A percentile compares a stretch with the other conserved stretches of the same genome.
phyloP scores from a whole-genome alignment of 305 asterid species.

The Rubia occidens region DNA sequence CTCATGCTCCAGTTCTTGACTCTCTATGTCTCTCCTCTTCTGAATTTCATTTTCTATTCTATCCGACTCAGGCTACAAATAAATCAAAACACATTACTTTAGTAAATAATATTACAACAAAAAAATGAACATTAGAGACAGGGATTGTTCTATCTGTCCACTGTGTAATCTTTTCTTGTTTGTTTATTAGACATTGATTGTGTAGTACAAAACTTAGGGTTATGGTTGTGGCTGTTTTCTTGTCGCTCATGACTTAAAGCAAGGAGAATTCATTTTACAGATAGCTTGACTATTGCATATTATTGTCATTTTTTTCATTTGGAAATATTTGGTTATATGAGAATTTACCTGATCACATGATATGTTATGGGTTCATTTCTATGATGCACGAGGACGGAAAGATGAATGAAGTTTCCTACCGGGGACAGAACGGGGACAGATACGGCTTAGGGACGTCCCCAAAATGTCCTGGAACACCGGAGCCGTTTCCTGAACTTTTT shows the following conservation, averaged over 20 bases:
- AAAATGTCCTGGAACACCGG: no score
- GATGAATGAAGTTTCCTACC: no score
- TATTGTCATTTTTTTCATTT: neutral
- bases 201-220: neutral
- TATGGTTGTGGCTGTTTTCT: slow-evolving; percentile 21
- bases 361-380: slow-evolving; percentile 64
- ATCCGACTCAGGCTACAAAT: slow-evolving; percentile 75
- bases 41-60: slow-evolving; percentile 63
- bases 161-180: neutral
- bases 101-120: slow-evolving; percentile 2
- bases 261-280: slow-evolving; percentile 96
- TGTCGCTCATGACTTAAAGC: slow-evolving; percentile 81
- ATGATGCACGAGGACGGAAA: no score
- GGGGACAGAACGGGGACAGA: no score
- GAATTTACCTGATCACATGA: neutral
- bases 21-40: slow-evolving; percentile 72
- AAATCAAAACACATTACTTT: slow-evolving; percentile 15
- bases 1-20: slow-evolving; percentile 55
- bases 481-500: no score
- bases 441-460: no score
- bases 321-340: neutral
- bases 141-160: no score
- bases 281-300: slow-evolving; percentile 25
- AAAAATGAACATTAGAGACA: neutral
- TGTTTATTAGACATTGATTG: neutral